These are phyloP conservation scores for Annulohypoxylon moriforme DNA, from an alignment of 495 filamentous ascomycete genomes.

Conservation along the genomic window DNA sequence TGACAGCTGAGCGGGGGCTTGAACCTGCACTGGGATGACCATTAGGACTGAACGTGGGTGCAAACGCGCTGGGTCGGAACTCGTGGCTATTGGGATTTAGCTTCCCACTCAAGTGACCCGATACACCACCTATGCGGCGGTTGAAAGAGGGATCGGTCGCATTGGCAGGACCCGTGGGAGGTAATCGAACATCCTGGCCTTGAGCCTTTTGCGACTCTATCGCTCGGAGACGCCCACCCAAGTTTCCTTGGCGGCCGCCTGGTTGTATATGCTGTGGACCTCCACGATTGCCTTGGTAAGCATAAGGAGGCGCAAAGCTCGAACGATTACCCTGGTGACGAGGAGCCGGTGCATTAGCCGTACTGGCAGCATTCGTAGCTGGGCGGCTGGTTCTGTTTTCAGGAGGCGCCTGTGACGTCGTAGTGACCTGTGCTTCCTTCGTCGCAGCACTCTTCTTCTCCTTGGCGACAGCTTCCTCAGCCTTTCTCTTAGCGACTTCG, in stretches of 20 bases:
- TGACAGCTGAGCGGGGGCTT: slow-evolving; percentile 69
- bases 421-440: slow-evolving; percentile 53
- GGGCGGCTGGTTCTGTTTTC: slow-evolving; percentile 48
- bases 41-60: slow-evolving; percentile 80
- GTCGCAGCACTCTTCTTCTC: slow-evolving; percentile 53
- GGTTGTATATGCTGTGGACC: slow-evolving; percentile 52
- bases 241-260: slow-evolving; percentile 47
- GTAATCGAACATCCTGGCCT: slow-evolving; percentile 57
- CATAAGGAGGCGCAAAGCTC: slow-evolving; percentile 39
- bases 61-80: slow-evolving; percentile 84
- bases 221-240: slow-evolving; percentile 59
- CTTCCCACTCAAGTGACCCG: slow-evolving; percentile 66
- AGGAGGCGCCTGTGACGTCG: slow-evolving; percentile 30
- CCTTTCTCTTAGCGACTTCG: slow-evolving; percentile 62
- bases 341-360: slow-evolving; percentile 48
- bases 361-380: slow-evolving; percentile 40
- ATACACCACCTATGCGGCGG: slow-evolving; percentile 59
- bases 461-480: slow-evolving; percentile 49
- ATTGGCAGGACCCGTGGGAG: slow-evolving; percentile 66
- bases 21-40: slow-evolving; percentile 69
- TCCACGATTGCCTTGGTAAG: slow-evolving; percentile 50
- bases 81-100: slow-evolving; percentile 86
- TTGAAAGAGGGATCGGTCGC: slow-evolving; percentile 57
- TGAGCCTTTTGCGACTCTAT: slow-evolving; percentile 59
- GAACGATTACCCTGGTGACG: slow-evolving; percentile 42